Base-by-base conservation (phyloP, 805 yeast genomes). In the Metschnikowia drakensbergensis region DNA sequence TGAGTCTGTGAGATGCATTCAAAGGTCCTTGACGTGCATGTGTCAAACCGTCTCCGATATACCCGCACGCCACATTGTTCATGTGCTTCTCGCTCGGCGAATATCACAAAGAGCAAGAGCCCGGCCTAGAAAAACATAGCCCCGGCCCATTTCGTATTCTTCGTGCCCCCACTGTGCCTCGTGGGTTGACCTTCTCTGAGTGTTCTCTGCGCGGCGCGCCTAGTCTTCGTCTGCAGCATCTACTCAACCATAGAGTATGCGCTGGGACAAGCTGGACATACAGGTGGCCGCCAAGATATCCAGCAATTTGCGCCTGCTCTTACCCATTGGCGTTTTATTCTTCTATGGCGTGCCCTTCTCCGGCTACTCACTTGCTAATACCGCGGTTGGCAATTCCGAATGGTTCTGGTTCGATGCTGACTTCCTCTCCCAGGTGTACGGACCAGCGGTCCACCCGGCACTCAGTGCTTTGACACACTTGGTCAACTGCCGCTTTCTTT, bases 361-460 rank as follows among this genome's bases (percentile, higher is more conserved):
- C 3, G 65, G 69, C 0, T 63, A 69, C 10, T 67, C 67, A 31
- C 49, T 62, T 26, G 58, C 62, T 3, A 77, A 76, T 0, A 31
- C 67, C 0, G 49, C 48, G 7, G 70, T 76, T 0, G 69, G 5
- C 22, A 28, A 26, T 13, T 44, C 51, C 8, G 73, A 70, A 1
- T 83, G 87, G 86, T 56, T 42, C 43, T 82, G 86, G 87, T 63
- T 80, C 11, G 82, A 80, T 51, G 66, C 77, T 7, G 78, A 78
- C 13, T 67, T 57, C 50, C 59, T 71, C 4, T 45, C 55, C 53
- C 37, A 45, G 47, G 47, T 5, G 17, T 29, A 8, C 31, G 37
- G 50, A n/a, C 10, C n/a, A 40, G 31, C 45, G 13, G 32, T 51
- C 22, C 49, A 62, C 56, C 52, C 58, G 42, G 27, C 73, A 0